A percentile compares a stretch with the other conserved stretches of the same genome.
phyloP scores from a whole-genome alignment of 2,329 filamentous ascomycete genomes.

The Neurospora sp. region DNA sequence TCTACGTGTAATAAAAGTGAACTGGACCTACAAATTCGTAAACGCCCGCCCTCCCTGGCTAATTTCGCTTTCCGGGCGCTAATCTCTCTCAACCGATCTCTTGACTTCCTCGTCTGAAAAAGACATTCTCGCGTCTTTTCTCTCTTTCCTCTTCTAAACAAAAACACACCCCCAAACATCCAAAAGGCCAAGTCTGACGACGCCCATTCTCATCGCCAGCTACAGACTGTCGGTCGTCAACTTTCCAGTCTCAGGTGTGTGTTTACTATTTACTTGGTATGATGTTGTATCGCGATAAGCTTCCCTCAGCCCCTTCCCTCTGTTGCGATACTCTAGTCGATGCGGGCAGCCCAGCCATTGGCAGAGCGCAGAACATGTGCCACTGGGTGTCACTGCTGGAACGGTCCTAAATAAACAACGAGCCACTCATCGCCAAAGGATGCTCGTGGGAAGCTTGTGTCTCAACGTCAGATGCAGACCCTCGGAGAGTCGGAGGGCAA shows the following conservation, averaged over 20 bases:
- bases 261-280: not conserved
- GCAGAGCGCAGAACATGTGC: not conserved
- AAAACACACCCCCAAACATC: not conserved
- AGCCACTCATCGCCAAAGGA: not conserved
- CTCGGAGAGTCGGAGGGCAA: not conserved
- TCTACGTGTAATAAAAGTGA: not conserved
- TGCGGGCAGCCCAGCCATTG: not conserved
- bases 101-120: not conserved
- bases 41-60: not conserved
- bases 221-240: not conserved
- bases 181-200: not conserved
- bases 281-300: not conserved
- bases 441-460: not conserved
- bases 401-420: not conserved
- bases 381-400: not conserved
- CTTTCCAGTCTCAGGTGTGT: not conserved
- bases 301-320: not conserved
- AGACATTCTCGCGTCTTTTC: not conserved
- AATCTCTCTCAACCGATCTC: not conserved
- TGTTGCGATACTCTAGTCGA: not conserved
- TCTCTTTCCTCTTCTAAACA: not conserved
- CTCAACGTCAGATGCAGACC: not conserved
- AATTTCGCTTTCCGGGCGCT: not conserved
- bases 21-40: not conserved
- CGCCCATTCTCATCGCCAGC: not conserved